phyloP scores from a whole-genome alignment of 169 alveolate species.

The Eimeria necatrix region DNA sequence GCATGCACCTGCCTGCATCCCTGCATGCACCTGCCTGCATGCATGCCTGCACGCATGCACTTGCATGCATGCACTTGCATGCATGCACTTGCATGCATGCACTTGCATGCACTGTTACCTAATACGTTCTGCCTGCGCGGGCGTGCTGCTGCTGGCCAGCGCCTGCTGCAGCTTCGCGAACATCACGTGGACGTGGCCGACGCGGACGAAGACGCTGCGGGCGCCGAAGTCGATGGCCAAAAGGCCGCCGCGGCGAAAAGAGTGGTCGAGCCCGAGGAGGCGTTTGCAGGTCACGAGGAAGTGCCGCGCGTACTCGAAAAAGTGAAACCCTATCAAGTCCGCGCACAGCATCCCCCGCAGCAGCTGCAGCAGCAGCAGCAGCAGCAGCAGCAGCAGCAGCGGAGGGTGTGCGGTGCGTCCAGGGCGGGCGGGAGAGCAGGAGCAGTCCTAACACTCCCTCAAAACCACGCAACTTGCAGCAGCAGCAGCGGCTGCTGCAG shows the following conservation, averaged over 20 bases:
- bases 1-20: too few species aligned
- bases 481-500: too few species aligned
- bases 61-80: too few species aligned
- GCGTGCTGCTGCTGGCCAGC: not conserved
- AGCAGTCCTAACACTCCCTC: too few species aligned
- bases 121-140: too few species aligned
- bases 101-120: too few species aligned
- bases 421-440: constrained; percentile 1
- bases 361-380: constrained; percentile 21
- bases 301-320: constrained; percentile 93
- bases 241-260: constrained; percentile 83
- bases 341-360: constrained; percentile 95
- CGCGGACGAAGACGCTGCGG: constrained; percentile 70
- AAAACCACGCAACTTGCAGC: too few species aligned
- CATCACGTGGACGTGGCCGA: constrained; percentile 79
- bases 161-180: constrained; percentile 7
- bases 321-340: constrained; percentile 95
- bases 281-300: constrained; percentile 90
- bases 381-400: not conserved
- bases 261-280: constrained; percentile 90
- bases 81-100: too few species aligned
- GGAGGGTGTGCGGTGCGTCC: not conserved
- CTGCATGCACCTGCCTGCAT: too few species aligned
- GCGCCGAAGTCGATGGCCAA: constrained; percentile 80
- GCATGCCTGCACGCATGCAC: too few species aligned